These are phyloP conservation scores for Xylaria sp. DNA, from an alignment of 2,329 filamentous ascomycete species.

Conservation along the genomic window DNA sequence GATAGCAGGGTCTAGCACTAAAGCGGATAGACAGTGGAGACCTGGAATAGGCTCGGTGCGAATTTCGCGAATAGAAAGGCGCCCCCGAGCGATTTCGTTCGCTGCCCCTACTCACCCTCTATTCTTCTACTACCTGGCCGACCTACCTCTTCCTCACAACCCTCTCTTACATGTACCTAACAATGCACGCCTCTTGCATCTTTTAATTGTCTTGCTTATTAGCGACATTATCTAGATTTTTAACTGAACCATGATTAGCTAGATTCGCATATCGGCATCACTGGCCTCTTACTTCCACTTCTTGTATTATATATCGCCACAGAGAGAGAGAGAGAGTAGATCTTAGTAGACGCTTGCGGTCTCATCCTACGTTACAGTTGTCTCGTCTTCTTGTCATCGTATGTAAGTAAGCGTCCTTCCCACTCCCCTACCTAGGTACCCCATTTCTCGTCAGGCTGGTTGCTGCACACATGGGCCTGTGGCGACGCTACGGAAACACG, in stretches of 20 bases:
- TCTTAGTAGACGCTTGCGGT: slow-evolving; percentile 5
- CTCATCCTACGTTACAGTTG: slow-evolving; percentile 7
- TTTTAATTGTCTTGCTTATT: slow-evolving; percentile 6
- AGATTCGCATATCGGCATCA: background rate
- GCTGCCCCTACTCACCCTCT: background rate
- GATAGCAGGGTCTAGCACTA: slow-evolving; percentile 13
- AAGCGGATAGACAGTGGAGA: slow-evolving; percentile 23
- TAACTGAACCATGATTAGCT: background rate
- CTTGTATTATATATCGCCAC: background rate
- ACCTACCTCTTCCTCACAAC: background rate
- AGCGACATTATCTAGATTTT: slow-evolving; percentile 15
- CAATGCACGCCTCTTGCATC: background rate
- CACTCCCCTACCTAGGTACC: slow-evolving; percentile 9
- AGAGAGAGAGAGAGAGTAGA: background rate
- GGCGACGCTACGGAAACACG: slow-evolving; percentile 31
- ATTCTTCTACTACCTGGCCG: background rate
- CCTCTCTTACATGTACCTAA: background rate
- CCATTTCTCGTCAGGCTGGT: slow-evolving; percentile 20
- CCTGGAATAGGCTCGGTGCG: slow-evolving; percentile 19
- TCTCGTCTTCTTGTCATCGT: background rate
- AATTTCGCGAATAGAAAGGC: slow-evolving; percentile 26
- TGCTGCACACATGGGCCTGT: slow-evolving; percentile 35
- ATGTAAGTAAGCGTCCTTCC: background rate
- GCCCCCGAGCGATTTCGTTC: slow-evolving; percentile 9
- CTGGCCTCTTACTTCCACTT: background rate